phyloP scores from a whole-genome alignment of 257 asterid genomes.

The Solanum habrochaites region DNA sequence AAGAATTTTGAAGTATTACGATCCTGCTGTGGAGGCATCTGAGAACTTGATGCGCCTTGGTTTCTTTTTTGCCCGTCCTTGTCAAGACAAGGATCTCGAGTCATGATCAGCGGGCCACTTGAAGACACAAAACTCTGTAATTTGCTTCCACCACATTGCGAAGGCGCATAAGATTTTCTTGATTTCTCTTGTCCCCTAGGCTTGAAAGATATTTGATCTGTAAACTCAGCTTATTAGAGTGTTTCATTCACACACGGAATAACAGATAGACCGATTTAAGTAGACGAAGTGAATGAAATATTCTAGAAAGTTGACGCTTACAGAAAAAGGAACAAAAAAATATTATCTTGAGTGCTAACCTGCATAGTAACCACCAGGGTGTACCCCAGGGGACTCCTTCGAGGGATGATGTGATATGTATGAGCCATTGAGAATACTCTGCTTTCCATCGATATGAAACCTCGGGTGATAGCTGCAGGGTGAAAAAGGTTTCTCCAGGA shows the following conservation, averaged over 20 bases:
- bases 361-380: slow-evolving; percentile 11
- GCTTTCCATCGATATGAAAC: slow-evolving; percentile 28
- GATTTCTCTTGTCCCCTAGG: slow-evolving; percentile 7
- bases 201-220: slow-evolving; percentile 12
- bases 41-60: not conserved
- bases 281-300: not conserved
- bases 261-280: not conserved
- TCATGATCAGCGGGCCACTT: not conserved
- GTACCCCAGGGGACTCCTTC: slow-evolving; percentile 13
- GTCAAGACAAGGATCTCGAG: not conserved
- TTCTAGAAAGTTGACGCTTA: slow-evolving; percentile 5
- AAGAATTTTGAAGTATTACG: not conserved
- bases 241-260: not conserved
- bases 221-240: not conserved
- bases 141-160: not conserved
- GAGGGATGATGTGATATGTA: slow-evolving; percentile 14
- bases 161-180: not conserved
- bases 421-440: slow-evolving; percentile 18
- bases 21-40: not conserved
- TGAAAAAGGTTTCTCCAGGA: slow-evolving; percentile 31
- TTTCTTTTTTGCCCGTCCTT: slow-evolving; percentile 4
- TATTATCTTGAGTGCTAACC: slow-evolving; percentile 24
- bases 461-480: slow-evolving; percentile 31
- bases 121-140: not conserved
- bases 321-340: slow-evolving; percentile 11